A percentile compares a stretch with the other conserved stretches of the same genome.
Conservation (phyloP, 345 rosid species). For the Dovyalis caffra region DNA sequence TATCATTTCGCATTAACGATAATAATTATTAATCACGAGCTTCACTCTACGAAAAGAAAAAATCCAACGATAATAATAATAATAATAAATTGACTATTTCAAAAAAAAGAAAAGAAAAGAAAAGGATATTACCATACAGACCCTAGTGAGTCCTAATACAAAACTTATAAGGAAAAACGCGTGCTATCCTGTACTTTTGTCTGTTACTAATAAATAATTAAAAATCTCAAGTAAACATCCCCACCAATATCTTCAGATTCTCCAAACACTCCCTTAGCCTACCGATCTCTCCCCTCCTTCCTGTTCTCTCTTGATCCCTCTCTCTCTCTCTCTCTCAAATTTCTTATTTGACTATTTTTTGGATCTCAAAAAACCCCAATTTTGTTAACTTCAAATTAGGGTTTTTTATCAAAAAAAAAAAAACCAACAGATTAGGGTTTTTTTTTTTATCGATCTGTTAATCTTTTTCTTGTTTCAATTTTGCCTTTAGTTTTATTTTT, state of each 20-base stretch:
- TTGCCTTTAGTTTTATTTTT: not conserved
- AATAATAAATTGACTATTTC: too few species aligned
- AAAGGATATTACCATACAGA: too few species aligned
- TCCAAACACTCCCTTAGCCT: not conserved
- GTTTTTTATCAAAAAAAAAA: not conserved
- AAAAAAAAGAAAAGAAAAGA: too few species aligned
- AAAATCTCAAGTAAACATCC: not conserved
- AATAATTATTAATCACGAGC: too few species aligned
- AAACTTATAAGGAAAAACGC: not conserved
- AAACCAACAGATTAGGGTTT: not conserved
- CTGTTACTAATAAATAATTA: not conserved
- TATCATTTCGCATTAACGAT: too few species aligned
- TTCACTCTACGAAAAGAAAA: too few species aligned
- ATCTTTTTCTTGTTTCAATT: not conserved
- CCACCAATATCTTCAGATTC: not conserved
- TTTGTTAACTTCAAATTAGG: not conserved
- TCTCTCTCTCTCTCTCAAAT: not conserved
- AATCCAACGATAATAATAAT: too few species aligned
- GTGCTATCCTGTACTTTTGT: not conserved
- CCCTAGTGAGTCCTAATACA: too few species aligned
- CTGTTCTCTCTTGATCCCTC: not conserved
- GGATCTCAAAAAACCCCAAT: not conserved
- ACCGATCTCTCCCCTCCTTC: not conserved
- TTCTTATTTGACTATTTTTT: not conserved
- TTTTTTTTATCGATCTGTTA: not conserved